Percentiles rank a stretch among this genome's conserved stretches.
Evolutionary conservation across 495 filamentous ascomycete species (phyloP).

Genomic region (Lasiosphaeris hirsuta): DNA sequence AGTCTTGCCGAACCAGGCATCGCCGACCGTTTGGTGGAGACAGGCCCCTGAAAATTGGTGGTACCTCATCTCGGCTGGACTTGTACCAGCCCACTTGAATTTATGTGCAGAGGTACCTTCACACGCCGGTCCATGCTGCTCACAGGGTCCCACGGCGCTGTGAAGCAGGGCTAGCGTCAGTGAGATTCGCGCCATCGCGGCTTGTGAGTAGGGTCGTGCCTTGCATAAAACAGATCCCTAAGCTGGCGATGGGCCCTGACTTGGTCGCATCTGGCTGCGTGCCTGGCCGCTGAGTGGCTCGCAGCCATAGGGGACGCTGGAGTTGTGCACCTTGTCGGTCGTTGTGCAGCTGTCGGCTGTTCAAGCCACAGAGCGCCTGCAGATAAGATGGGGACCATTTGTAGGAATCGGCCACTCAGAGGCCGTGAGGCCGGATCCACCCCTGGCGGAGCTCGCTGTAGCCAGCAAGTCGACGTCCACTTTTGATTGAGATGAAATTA

Average conservation of each 20-base stretch:
- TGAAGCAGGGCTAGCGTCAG: constrained; percentile 6
- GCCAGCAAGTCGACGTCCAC: constrained; percentile 16
- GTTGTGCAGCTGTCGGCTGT: constrained; percentile 3
- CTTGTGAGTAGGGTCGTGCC: neutral
- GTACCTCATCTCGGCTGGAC: constrained; percentile 15
- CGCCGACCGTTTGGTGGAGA: neutral
- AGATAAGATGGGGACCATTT: constrained; percentile 11
- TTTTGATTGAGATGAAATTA: constrained; percentile 36
- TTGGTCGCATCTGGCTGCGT: neutral
- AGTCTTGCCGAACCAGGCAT: neutral
- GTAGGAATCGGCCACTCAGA: constrained; percentile 13
- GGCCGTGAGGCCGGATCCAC: neutral
- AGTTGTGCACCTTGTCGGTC: neutral
- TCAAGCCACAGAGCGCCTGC: constrained; percentile 11
- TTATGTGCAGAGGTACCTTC: neutral
- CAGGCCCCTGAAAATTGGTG: constrained; percentile 5
- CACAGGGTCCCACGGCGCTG: neutral
- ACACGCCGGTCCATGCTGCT: neutral
- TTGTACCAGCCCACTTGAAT: constrained; percentile 8
- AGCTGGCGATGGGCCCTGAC: constrained; percentile 1
- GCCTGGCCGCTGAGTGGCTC: constrained; percentile 11
- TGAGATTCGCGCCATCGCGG: constrained; percentile 7
- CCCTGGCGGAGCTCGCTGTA: constrained; percentile 11
- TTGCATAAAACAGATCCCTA: constrained; percentile 12
- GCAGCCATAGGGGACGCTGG: neutral